Evolutionary conservation across 441 rosid genomes (phyloP), one percentile per base, ranked within the genome.

Genomic region (Kokia cookei): DNA sequence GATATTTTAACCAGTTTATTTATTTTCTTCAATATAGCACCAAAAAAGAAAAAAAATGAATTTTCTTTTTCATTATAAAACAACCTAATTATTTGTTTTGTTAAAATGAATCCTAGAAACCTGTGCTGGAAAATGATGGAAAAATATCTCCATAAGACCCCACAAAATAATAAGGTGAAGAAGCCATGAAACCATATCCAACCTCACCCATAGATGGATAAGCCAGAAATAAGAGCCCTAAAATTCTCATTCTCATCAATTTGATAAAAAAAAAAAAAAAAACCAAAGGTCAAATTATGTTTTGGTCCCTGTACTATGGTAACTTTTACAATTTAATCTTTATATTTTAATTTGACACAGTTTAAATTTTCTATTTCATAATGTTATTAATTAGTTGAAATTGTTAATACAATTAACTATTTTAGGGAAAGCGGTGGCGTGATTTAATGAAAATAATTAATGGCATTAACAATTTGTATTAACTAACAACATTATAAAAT

Each of bases 141-240:
- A 47, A 59, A 32, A 32, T 4, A 15, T 12, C 14, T n/a, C 27
- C 11, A 15, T 5, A 45, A 57, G 75, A 48, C 74, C 81, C 78
- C 77, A 82, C 54, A 24, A 43, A 63, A 17, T 50, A n/a, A 58
- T 11, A 77, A 63, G 78, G 77, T 29, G 69, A 77, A 76, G 76
- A 77, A 51, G 62, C 81, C 78, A 79, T 73, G 76, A 7, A 32
- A 47, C 81, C 83, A 71, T 24, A 22, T 75, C 78, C 91, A 65
- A 55, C 73, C 67, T 74, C 71, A 72, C 22, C 22, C 65, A 15
- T 7, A 7, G 17, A 48, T 15, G 43, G 88, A 88, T 88, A 86
- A 85, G 85, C 79, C 77, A 59, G 51, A 76, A 85, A 82, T 83
- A 81, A 83, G 84, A 75, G 58, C 85, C 85, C 74, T 17, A 37